Evolutionary conservation across 345 rosid species (phyloP), one percentile per base, ranked within the genome.

Genomic region (Passiflora organensis): DNA sequence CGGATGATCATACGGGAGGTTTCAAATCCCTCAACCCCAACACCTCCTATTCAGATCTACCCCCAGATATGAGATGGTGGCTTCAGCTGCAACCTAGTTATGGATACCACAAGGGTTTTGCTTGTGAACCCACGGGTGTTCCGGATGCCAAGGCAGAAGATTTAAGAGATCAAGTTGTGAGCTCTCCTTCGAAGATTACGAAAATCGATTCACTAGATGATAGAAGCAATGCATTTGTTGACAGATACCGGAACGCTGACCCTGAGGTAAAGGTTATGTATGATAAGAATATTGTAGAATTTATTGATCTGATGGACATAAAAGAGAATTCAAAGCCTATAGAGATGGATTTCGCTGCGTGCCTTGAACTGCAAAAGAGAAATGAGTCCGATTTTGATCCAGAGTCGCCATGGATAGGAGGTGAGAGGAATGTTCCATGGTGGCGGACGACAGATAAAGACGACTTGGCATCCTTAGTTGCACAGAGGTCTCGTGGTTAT

Each of bases 381-480:
- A 24, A 48, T 64, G 87, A 79, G 34, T 38, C 45, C 5, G 23
- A 58, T 51, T 74, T 74, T 21, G 79, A 86, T 67, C 69, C 76
- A 20, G 90, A 62, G 32, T 64, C 77, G n/a, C 87, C 87, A 12
- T 89, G 94, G 91, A 68, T 74, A 20, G 76, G 69, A 6, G 48
- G 62, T 58, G 89, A 66, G 55, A 86, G 78, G 76, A 60, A 69
- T 58, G 88, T 65, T 32, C 96, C 96, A 3, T 93, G 99, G 97
- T 86, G 97, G 97, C 75, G 88, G 49, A 66, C 71, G 2, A 75
- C 96, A 2, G 91, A 80, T 72, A 83, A 78, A 67, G 88, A 82
- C 47, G 85, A 93, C 42, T 64, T 93, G 71, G 94, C 97, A 51
- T 86, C 85, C 19, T 80, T 89, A 65, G 91, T 93, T 70, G 94